A percentile compares a stretch with the other conserved stretches of the same genome.
phyloP scores from a whole-genome alignment of 257 asterid species.

The Ophiorrhiza pumila region DNA sequence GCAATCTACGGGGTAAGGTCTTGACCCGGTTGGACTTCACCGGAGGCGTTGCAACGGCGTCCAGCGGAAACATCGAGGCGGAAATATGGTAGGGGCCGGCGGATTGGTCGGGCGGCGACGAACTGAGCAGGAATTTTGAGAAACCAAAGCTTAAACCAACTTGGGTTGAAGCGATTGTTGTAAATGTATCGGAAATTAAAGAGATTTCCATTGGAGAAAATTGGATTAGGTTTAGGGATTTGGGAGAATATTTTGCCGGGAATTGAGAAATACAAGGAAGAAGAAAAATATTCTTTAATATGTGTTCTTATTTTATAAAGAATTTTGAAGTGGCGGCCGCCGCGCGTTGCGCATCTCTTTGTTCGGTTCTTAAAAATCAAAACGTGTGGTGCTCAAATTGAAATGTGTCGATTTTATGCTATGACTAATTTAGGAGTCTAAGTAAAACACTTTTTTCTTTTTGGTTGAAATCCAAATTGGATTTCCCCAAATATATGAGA shows the following conservation, averaged over 20 bases:
- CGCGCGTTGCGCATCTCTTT: no score
- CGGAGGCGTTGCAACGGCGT: slow-evolving; percentile 44
- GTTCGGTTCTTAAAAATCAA: no score
- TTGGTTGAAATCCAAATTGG: not conserved
- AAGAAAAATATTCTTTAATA: no score
- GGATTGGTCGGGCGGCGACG: slow-evolving; percentile 35
- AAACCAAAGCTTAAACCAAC: slow-evolving; percentile 23
- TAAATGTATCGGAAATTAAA: slow-evolving; percentile 51
- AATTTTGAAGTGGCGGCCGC: slow-evolving; percentile 1
- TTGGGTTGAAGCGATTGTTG: slow-evolving; percentile 50
- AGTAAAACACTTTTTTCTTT: not conserved
- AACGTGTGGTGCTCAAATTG: slow-evolving; percentile 10
- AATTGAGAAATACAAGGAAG: slow-evolving; percentile 13
- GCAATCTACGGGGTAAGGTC: slow-evolving; percentile 46
- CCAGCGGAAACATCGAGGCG: slow-evolving; percentile 31
- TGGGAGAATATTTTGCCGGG: slow-evolving; percentile 29
- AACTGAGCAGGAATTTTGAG: slow-evolving; percentile 37
- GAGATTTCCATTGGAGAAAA: slow-evolving; percentile 54
- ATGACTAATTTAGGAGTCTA: not conserved
- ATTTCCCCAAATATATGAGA: not conserved
- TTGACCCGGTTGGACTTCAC: slow-evolving; percentile 24
- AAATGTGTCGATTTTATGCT: not conserved
- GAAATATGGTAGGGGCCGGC: slow-evolving; percentile 32
- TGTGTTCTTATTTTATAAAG: not conserved
- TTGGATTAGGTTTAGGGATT: slow-evolving; percentile 26